Evolutionary conservation across 2,329 filamentous ascomycete genomes (phyloP).

Genomic region (Ophiostoma angusticollis): DNA sequence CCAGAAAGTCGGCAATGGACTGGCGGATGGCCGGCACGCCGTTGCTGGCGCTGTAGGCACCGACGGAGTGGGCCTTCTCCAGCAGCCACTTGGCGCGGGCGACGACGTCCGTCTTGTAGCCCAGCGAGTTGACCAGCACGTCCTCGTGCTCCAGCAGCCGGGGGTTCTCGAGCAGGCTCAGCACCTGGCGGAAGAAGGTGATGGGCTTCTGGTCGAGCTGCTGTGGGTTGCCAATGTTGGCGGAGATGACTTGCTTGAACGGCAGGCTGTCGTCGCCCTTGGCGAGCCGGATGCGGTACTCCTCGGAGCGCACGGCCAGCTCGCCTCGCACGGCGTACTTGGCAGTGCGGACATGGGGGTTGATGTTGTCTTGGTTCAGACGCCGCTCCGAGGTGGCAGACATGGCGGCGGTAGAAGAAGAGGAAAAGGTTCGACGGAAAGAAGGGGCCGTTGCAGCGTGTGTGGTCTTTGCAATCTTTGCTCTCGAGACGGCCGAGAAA

Average conservation of each 20-base stretch:
- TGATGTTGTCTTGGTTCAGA: conserved; percentile 79
- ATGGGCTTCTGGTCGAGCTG: conserved; percentile 98
- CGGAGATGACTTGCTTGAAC: conserved; percentile 83
- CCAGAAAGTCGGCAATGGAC: conserved; percentile 85
- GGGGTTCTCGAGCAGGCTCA: conserved; percentile 87
- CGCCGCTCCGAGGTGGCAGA: conserved; percentile 27
- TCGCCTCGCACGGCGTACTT: conserved; percentile 96
- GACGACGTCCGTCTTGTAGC: conserved; percentile 83
- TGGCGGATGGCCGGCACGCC: conserved; percentile 77
- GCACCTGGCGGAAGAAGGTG: conserved; percentile 96
- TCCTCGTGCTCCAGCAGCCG: conserved; percentile 69
- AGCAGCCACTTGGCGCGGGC: conserved; percentile 71
- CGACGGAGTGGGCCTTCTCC: conserved; percentile 76
- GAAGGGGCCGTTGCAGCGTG: background rate
- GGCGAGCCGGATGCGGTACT: conserved; percentile 64
- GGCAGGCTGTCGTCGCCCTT: conserved; percentile 50
- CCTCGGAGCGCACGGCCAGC: conserved; percentile 83
- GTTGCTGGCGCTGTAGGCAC: conserved; percentile 90
- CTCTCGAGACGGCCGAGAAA: background rate
- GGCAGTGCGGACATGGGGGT: conserved; percentile 72
- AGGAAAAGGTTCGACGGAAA: conserved; percentile 3
- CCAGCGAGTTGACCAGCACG: conserved; percentile 59
- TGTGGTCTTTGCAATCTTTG: background rate
- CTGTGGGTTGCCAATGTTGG: conserved; percentile 98
- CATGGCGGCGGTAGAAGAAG: conserved; percentile 16